Evolutionary conservation across 805 yeast genomes (phyloP).

Genomic region (Kuraishia floccosa): DNA sequence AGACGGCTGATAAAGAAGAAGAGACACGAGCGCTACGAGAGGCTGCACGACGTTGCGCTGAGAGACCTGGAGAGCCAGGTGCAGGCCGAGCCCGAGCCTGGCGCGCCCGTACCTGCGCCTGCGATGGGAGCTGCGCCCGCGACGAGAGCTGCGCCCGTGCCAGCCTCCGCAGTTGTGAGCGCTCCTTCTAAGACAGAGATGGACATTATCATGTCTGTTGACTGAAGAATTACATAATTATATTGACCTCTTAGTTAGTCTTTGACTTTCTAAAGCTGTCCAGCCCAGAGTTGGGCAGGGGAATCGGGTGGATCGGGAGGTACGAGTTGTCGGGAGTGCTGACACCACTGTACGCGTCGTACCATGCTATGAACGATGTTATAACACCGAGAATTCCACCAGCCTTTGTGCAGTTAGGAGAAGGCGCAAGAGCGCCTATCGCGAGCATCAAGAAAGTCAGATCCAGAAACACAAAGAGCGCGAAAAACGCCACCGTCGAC

Average conservation of each 20-base stretch:
- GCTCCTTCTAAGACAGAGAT: too few species aligned
- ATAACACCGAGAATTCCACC: conserved; percentile 58
- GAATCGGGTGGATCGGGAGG: conserved; percentile 23
- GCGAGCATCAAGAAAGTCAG: conserved; percentile 40
- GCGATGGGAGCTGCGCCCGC: too few species aligned
- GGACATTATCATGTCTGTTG: too few species aligned
- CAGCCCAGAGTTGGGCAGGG: conserved; percentile 17
- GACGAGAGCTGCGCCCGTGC: too few species aligned
- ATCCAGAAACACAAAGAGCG: conserved; percentile 39
- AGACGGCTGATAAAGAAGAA: neutral
- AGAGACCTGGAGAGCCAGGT: conserved; percentile 1
- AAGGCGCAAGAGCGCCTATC: conserved; percentile 38
- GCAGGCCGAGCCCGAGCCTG: conserved; percentile 1
- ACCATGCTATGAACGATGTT: conserved; percentile 54
- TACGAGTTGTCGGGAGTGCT: conserved; percentile 57
- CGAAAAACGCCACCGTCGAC: conserved; percentile 39
- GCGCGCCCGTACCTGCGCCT: too few species aligned
- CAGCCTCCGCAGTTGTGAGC: too few species aligned
- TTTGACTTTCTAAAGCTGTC: too few species aligned
- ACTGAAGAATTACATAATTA: too few species aligned
- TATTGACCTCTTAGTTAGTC: too few species aligned
- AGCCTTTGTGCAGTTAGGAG: conserved; percentile 27
- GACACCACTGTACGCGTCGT: conserved; percentile 60
- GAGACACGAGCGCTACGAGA: conserved; percentile 1
- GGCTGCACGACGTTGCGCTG: conserved; percentile 1